Percentiles rank a stretch among this genome's conserved stretches.
Evolutionary conservation across 1,284 basidiomycete species (phyloP).

Genomic region (Athelia sp.): DNA sequence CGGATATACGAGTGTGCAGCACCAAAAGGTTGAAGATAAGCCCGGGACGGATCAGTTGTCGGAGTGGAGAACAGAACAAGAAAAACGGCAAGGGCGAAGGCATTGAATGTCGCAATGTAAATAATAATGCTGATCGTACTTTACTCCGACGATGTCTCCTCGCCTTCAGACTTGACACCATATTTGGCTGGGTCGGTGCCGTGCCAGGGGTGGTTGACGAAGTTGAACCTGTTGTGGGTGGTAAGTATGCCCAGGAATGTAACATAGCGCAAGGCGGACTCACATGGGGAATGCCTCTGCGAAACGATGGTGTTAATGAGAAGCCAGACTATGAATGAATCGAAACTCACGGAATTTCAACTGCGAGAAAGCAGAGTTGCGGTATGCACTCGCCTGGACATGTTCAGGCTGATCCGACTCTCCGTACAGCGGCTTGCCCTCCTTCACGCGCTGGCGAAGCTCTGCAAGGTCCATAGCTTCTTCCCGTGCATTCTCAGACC

Average conservation of each 20-base stretch:
- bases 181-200: conserved; percentile 86
- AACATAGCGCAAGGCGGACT: conserved; percentile 16
- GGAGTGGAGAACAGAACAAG: too few relatives aligned
- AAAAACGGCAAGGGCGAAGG: neutral
- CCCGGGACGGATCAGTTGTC: too few relatives aligned
- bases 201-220: conserved; percentile 87
- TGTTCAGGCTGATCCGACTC: conserved; percentile 79
- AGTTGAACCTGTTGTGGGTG: conserved; percentile 93
- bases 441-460: conserved; percentile 61
- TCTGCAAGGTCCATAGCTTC: conserved; percentile 74
- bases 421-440: conserved; percentile 84
- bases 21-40: too few relatives aligned
- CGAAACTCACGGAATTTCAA: conserved; percentile 77
- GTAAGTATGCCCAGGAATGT: too few relatives aligned
- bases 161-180: conserved; percentile 30
- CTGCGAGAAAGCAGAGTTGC: conserved; percentile 92
- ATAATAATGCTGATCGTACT: neutral
- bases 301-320: neutral
- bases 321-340: conserved; percentile 3
- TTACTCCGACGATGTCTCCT: conserved; percentile 19
- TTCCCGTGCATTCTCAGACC: conserved; percentile 88
- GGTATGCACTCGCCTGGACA: conserved; percentile 85
- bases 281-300: conserved; percentile 71
- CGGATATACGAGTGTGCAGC: too few relatives aligned
- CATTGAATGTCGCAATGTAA: neutral